A percentile compares a stretch with the other conserved stretches of the same genome.
Evolutionary conservation across 2,329 filamentous ascomycete species (phyloP).

Genomic region (Diatrype stigma): DNA sequence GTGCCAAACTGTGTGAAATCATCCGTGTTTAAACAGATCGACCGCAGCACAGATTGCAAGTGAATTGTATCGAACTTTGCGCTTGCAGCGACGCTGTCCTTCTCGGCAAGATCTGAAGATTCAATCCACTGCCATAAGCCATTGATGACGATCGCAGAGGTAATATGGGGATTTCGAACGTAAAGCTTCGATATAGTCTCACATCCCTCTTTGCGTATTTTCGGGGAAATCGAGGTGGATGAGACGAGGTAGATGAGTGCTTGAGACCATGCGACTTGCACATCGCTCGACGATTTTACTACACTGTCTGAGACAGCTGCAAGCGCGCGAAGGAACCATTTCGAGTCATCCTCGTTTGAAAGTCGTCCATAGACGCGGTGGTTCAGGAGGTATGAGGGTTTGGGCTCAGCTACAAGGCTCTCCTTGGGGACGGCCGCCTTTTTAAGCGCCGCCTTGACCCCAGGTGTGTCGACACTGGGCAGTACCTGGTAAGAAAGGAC

Average conservation of each 20-base stretch:
- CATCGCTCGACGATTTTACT: slow-evolving; percentile 42
- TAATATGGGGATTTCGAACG: slow-evolving; percentile 48
- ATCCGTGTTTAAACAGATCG: slow-evolving; percentile 59
- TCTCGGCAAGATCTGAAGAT: slow-evolving; percentile 64
- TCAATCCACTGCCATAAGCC: slow-evolving; percentile 80
- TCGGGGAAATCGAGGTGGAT: slow-evolving; percentile 55
- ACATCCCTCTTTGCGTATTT: slow-evolving; percentile 60
- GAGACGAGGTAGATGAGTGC: slow-evolving; percentile 76
- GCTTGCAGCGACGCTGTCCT: slow-evolving; percentile 66
- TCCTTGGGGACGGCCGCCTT: slow-evolving; percentile 61
- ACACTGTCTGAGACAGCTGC: slow-evolving; percentile 55
- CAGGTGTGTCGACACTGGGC: slow-evolving; percentile 50
- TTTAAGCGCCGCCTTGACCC: slow-evolving; percentile 45
- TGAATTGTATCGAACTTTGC: slow-evolving; percentile 62
- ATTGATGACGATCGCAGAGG: slow-evolving; percentile 61
- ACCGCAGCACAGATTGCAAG: slow-evolving; percentile 57
- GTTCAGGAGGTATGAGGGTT: slow-evolving; percentile 83
- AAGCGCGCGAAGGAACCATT: slow-evolving; percentile 72
- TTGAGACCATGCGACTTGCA: slow-evolving; percentile 74
- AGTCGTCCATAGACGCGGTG: slow-evolving; percentile 81
- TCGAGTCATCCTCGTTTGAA: slow-evolving; percentile 66
- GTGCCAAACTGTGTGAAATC: slow-evolving; percentile 40
- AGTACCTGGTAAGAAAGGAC: slow-evolving; percentile 57
- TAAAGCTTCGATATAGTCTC: slow-evolving; percentile 63
- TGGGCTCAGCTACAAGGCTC: slow-evolving; percentile 66